phyloP scores from a whole-genome alignment of 2,329 filamentous ascomycete species.

The Fusarium compactum region DNA sequence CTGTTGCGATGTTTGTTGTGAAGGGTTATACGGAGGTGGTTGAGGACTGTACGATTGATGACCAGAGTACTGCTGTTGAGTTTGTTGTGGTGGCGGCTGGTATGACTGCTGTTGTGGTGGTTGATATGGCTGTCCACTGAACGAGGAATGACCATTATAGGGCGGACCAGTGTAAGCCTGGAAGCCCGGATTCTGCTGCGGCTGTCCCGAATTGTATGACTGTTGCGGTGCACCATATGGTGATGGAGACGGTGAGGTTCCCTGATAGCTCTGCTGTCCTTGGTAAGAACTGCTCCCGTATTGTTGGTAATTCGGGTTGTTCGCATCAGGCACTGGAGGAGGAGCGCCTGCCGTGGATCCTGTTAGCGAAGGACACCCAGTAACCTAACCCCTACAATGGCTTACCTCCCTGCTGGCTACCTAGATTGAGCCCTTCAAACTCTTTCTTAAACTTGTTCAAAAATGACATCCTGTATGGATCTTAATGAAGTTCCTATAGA shows the following conservation, averaged over 20 bases:
- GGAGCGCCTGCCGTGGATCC: neutral
- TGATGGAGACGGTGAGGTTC: neutral
- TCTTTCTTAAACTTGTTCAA: constrained; percentile 36
- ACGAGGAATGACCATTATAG: neutral
- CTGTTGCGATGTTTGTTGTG: neutral
- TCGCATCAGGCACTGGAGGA: neutral
- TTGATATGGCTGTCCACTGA: neutral
- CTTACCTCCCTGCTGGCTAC: constrained; percentile 13
- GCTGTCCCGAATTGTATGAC: neutral
- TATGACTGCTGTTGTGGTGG: neutral
- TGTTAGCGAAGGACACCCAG: neutral
- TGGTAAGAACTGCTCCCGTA: neutral
- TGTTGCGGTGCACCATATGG: neutral
- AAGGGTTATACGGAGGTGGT: constrained; percentile 1
- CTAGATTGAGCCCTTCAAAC: constrained; percentile 30
- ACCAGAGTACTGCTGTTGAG: neutral
- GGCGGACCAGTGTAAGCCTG: neutral
- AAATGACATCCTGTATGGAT: constrained; percentile 10
- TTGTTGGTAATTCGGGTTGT: neutral
- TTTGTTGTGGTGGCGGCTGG: neutral
- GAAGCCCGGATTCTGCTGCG: constrained; percentile 1
- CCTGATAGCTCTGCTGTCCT: constrained; percentile 6
- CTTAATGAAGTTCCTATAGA: fast-evolving
- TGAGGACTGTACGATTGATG: neutral
- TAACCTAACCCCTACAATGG: fast-evolving